phyloP scores from a whole-genome alignment of 2,329 filamentous ascomycete species.

The Piedraia hortae region DNA sequence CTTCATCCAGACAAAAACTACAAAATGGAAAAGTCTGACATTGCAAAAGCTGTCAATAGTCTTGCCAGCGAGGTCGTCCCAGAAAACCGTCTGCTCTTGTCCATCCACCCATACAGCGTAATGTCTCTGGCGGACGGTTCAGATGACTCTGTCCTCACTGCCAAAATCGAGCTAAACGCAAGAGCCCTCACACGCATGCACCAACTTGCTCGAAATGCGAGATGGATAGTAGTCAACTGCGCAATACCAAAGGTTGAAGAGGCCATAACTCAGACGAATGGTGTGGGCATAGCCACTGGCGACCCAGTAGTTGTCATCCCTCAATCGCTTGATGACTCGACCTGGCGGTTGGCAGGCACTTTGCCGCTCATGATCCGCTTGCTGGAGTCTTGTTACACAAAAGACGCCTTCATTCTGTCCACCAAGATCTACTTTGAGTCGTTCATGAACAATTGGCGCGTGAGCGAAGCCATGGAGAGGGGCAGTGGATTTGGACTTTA shows the following conservation, averaged over 20 bases:
- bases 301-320: conserved; percentile 58
- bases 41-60: conserved; percentile 61
- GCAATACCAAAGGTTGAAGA: conserved; percentile 71
- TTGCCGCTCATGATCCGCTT: conserved; percentile 62
- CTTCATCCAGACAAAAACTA: conserved; percentile 74
- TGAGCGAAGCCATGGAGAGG: conserved; percentile 92
- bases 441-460: conserved; percentile 78
- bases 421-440: conserved; percentile 66
- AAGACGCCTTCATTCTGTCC: conserved; percentile 44
- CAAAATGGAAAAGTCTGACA: conserved; percentile 75
- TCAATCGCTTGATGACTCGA: conserved; percentile 65
- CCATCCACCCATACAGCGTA: conserved; percentile 53
- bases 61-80: conserved; percentile 61
- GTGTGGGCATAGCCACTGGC: conserved; percentile 57
- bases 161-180: conserved; percentile 21
- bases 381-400: conserved; percentile 45
- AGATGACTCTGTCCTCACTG: conserved; percentile 1
- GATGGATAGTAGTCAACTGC: conserved; percentile 63
- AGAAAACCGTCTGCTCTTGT: conserved; percentile 57
- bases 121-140: conserved; percentile 37
- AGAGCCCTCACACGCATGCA: conserved; percentile 20
- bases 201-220: conserved; percentile 41
- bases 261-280: conserved; percentile 54
- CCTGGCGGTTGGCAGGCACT: conserved; percentile 83
- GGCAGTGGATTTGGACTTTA: conserved; percentile 83